These are phyloP conservation scores for Keqinozyma sinolaborantium DNA, from an alignment of 1,139 yeast genomes.

Conservation along the genomic window DNA sequence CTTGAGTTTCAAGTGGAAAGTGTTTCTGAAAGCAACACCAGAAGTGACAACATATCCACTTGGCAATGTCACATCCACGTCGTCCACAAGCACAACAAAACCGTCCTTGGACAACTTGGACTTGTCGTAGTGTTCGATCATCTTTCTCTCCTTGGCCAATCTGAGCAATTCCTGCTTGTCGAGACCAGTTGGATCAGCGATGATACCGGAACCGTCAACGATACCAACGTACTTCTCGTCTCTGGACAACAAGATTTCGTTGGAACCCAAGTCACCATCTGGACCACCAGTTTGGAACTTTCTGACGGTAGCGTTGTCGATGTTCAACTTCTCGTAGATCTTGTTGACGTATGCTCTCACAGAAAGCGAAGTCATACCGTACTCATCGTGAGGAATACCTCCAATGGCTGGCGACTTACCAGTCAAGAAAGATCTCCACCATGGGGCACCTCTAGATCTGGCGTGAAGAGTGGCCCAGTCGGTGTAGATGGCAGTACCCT, in stretches of 20 bases:
- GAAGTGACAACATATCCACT: slow-evolving; percentile 70
- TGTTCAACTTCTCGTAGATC: slow-evolving; percentile 71
- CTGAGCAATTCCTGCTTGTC: slow-evolving; percentile 74
- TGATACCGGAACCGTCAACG: slow-evolving; percentile 94
- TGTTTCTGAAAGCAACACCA: slow-evolving; percentile 91
- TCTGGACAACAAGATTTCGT: slow-evolving; percentile 82
- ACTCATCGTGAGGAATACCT: slow-evolving; percentile 97
- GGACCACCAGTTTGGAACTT: slow-evolving; percentile 99
- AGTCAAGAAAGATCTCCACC: slow-evolving; percentile 99
- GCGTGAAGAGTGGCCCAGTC: slow-evolving; percentile 99
- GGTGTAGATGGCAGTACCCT: slow-evolving; percentile 92
- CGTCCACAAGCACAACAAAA: slow-evolving; percentile 83
- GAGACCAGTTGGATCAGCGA: slow-evolving; percentile 88
- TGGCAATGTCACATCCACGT: slow-evolving; percentile 74
- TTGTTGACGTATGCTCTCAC: slow-evolving; percentile 92
- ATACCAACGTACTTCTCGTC: slow-evolving; percentile 82
- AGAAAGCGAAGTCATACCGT: slow-evolving; percentile 95
- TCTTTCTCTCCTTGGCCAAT: slow-evolving; percentile 75
- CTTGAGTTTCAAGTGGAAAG: slow-evolving; percentile 75
- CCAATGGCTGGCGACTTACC: slow-evolving; percentile 92
- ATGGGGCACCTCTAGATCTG: slow-evolving; percentile 87
- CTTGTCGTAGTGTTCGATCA: slow-evolving; percentile 68
- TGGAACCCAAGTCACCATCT: slow-evolving; percentile 96
- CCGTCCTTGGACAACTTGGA: slow-evolving; percentile 70
- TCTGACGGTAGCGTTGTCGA: slow-evolving; percentile 55